Evolutionary conservation across 2,329 filamentous ascomycete species (phyloP), one percentile per base, ranked within the genome.

Genomic region (Epichloe sp.): DNA sequence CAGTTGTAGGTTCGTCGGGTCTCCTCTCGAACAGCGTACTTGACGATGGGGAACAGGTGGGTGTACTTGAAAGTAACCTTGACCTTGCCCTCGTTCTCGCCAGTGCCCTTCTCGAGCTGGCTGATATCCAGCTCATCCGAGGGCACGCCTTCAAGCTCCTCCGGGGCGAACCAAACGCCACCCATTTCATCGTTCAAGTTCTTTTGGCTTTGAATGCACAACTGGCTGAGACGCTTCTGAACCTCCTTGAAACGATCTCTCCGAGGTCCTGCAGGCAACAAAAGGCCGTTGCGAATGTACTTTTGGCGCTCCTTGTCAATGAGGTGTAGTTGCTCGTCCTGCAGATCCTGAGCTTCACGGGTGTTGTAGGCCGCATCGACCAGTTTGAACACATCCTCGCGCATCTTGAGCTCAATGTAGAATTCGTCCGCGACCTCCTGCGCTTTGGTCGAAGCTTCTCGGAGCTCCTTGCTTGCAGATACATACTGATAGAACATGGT

Each of bases 231-330:
- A 12, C 85, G 73, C 74, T 88, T 87, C 77, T 88, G 87, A 69
- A 91, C 89, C 66, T 85, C 85, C 73, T 89, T 91, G 76, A 91
- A 91, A 44, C 86, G 79, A 59, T 89, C 86, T 55, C 86, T 72
- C 69, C 88, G 73, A 4, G 76, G 71, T 1, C 85, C 86, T 23
- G 79, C 78, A 1, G 85, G 82, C 47, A 93, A 71, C 3, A 80
- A 80, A 45, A 93, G 70, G 14, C 87, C 87, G 64, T 88, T 89
- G 50, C 79, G 76, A 59, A 91, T 82, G 66, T 86, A 91, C 55
- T 75, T 78, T 68, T 88, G 87, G 60, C 84, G 78, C 60, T 89
- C 83, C 69, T 86, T 88, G 68, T 89, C 82, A 34, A 93, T 71
- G 56, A 90, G 66, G n/a, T 83, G 77, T 57, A 80, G 68, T 52